Conservation (phyloP, 2,329 filamentous ascomycete species). For the Botrytis galanthina region DNA sequence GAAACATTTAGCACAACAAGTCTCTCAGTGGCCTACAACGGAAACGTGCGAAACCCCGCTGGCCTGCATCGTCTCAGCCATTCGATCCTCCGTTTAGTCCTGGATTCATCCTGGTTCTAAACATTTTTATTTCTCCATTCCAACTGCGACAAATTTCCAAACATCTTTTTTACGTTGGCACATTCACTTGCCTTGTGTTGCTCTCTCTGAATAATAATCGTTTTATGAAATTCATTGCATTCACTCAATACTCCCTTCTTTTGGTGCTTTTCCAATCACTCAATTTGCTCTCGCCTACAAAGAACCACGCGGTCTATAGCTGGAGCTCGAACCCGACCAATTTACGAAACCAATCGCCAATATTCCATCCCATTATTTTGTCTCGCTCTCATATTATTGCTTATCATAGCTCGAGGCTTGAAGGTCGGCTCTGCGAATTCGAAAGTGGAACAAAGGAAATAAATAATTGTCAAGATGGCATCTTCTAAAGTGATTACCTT, state of each 20-base stretch:
- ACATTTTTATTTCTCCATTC: conserved; percentile 19
- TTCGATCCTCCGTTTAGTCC: conserved; percentile 19
- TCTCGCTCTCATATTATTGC: conserved; percentile 39
- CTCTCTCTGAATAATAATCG: not conserved
- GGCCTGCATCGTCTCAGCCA: conserved; percentile 20
- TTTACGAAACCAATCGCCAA: conserved; percentile 25
- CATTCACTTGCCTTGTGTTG: conserved; percentile 5
- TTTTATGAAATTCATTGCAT: conserved; percentile 12
- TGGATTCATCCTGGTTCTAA: conserved; percentile 20
- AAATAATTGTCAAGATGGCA: conserved; percentile 50
- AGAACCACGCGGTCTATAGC: conserved; percentile 28
- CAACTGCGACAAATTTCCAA: conserved; percentile 20
- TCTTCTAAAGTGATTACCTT: conserved; percentile 56
- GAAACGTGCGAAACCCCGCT: conserved; percentile 19
- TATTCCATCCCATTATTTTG: conserved; percentile 27
- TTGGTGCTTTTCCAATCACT: not conserved
- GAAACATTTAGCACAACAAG: not conserved
- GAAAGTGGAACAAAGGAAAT: conserved; percentile 29
- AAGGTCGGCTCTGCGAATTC: conserved; percentile 31
- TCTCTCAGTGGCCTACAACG: conserved; percentile 14
- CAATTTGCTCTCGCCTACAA: conserved; percentile 26
- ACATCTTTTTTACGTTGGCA: conserved; percentile 10
- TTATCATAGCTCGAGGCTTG: conserved; percentile 39
- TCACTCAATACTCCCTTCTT: not conserved
- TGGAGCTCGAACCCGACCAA: conserved; percentile 28